Evolutionary conservation across 345 rosid genomes (phyloP).

Genomic region (Pistacia vera): DNA sequence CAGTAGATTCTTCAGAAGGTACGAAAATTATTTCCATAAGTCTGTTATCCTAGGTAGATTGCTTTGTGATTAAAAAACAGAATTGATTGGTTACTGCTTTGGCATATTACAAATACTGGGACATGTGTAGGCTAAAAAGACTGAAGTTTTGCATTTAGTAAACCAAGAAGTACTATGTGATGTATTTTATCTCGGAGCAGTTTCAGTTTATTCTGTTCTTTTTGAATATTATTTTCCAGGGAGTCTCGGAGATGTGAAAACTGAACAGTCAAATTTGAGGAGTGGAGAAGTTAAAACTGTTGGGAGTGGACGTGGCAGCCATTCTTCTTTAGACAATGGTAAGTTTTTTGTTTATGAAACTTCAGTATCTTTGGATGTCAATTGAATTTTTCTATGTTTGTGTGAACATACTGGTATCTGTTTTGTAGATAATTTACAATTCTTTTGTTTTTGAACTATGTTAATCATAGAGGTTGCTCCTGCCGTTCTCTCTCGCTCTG

Average conservation of each 20-base stretch:
- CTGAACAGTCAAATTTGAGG: constrained; percentile 29
- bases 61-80: not conserved
- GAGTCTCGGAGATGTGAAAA: constrained; percentile 33
- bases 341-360: constrained; percentile 18
- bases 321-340: constrained; percentile 47
- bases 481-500: not conserved
- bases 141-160: not conserved
- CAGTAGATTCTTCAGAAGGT: constrained; percentile 40
- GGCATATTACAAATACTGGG: not conserved
- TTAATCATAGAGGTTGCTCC: not conserved
- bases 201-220: not conserved
- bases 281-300: constrained; percentile 33
- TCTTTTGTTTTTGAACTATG: not conserved
- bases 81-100: not conserved
- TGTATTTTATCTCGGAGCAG: not conserved
- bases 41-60: not conserved
- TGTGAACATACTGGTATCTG: not conserved
- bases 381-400: not conserved
- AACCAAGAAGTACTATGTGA: not conserved
- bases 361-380: constrained; percentile 1
- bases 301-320: constrained; percentile 32
- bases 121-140: not conserved
- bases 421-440: not conserved
- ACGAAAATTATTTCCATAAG: not conserved
- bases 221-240: constrained; percentile 24